phyloP scores from a whole-genome alignment of 2,329 filamentous ascomycete genomes.

The Emmonsiellopsis sp. region DNA sequence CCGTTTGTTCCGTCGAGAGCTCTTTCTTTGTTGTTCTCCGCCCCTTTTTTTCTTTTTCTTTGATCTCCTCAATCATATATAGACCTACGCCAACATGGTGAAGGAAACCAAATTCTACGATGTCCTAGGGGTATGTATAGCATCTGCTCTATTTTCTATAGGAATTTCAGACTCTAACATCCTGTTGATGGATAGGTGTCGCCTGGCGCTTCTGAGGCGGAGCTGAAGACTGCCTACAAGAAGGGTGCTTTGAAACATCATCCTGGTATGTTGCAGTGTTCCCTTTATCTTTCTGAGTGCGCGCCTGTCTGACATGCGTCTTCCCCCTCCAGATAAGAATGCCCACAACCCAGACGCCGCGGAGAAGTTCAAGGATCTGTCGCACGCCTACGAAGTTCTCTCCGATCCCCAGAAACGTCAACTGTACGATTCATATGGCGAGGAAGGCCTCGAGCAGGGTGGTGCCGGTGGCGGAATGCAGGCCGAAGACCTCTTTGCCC shows the following conservation, averaged over 20 bases:
- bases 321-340: constrained; percentile 68
- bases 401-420: constrained; percentile 85
- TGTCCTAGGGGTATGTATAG: constrained; percentile 34
- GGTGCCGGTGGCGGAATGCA: constrained; percentile 80
- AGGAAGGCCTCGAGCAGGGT: constrained; percentile 83
- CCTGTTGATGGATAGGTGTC: constrained; percentile 48
- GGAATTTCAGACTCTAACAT: background rate
- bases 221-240: constrained; percentile 91
- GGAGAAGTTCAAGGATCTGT: constrained; percentile 97
- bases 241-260: constrained; percentile 85
- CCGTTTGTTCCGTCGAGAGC: no score
- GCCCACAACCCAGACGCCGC: constrained; percentile 83
- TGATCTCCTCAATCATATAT: constrained; percentile 10
- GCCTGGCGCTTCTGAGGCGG: constrained; percentile 68
- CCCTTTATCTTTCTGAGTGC: constrained; percentile 8
- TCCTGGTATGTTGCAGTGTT: constrained; percentile 57
- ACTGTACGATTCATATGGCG: constrained; percentile 94
- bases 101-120: constrained; percentile 44
- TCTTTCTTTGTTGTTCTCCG: constrained; percentile 4
- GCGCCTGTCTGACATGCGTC: background rate
- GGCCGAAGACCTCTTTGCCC: constrained; percentile 89
- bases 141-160: background rate
- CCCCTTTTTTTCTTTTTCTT: constrained; percentile 10
- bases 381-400: constrained; percentile 89
- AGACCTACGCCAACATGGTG: constrained; percentile 33